A percentile compares a stretch with the other conserved stretches of the same genome.
Evolutionary conservation across 164 flowering plant species (phyloP).

Genomic region (Liquidambar formosana): DNA sequence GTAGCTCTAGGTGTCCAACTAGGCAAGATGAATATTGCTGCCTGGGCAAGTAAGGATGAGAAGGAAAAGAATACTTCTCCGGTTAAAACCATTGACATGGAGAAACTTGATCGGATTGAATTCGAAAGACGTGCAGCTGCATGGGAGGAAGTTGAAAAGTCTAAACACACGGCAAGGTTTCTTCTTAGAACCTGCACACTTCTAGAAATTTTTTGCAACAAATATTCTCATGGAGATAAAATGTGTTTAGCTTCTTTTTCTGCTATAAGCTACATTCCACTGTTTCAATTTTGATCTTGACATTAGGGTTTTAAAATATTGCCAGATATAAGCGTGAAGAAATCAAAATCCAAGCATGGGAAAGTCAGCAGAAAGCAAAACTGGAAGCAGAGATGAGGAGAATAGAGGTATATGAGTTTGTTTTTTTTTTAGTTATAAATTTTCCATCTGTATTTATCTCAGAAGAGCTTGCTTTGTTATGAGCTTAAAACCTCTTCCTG

Average conservation of each 20-base stretch:
- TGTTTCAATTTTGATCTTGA: not conserved
- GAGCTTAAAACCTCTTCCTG: not conserved
- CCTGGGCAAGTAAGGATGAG: slow-evolving; percentile 92
- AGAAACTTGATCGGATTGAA: slow-evolving; percentile 48
- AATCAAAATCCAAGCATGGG: slow-evolving; percentile 91
- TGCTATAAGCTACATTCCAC: not conserved
- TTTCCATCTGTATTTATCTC: too few species aligned
- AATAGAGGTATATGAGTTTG: slow-evolving; percentile 56
- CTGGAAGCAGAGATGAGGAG: slow-evolving; percentile 78
- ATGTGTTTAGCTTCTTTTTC: not conserved
- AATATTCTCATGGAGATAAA: not conserved
- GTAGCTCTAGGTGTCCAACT: slow-evolving; percentile 86
- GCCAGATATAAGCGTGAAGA: slow-evolving; percentile 79
- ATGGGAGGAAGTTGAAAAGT: slow-evolving; percentile 91
- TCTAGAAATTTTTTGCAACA: not conserved
- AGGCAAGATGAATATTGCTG: slow-evolving; percentile 93
- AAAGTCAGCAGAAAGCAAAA: slow-evolving; percentile 72
- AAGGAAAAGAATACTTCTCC: slow-evolving; percentile 37
- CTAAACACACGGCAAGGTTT: slow-evolving; percentile 84
- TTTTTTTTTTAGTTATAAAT: too few species aligned
- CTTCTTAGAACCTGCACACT: not conserved
- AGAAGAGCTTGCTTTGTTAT: not conserved
- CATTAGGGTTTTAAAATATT: slow-evolving; percentile 2
- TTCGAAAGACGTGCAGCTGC: slow-evolving; percentile 70
- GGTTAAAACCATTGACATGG: slow-evolving; percentile 28